Percentiles rank a stretch among this genome's conserved stretches.
Evolutionary conservation across 2,329 filamentous ascomycete species (phyloP).

Genomic region (Aspergillus hortae): DNA sequence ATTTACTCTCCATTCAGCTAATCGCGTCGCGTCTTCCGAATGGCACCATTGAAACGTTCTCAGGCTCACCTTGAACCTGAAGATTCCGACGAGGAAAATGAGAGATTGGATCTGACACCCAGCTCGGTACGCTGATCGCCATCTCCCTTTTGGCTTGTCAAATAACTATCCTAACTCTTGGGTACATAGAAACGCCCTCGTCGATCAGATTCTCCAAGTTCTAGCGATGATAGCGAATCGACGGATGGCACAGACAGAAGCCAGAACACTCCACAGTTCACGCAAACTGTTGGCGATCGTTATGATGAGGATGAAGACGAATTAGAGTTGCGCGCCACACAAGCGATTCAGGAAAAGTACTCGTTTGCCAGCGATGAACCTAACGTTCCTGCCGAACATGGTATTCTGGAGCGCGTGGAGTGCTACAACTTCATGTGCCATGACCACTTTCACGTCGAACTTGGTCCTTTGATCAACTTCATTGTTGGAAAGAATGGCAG

Average conservation of each 20-base stretch:
- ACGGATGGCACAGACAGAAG: constrained; percentile 22
- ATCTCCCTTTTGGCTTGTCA: not conserved
- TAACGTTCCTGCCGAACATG: constrained; percentile 75
- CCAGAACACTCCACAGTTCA: constrained; percentile 10
- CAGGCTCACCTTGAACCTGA: constrained; percentile 29
- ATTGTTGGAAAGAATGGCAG: constrained; percentile 97
- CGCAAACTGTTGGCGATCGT: constrained; percentile 19
- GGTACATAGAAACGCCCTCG: constrained; percentile 40
- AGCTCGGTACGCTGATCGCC: constrained; percentile 24
- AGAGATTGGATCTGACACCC: constrained; percentile 25
- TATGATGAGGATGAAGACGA: constrained; percentile 30
- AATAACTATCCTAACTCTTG: constrained; percentile 20
- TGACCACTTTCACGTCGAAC: constrained; percentile 69
- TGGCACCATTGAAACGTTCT: constrained; percentile 43
- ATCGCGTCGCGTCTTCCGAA: constrained; percentile 17
- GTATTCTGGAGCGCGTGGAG: constrained; percentile 81
- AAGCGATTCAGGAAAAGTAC: constrained; percentile 55
- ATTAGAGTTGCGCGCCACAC: constrained; percentile 60
- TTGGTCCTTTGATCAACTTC: constrained; percentile 97
- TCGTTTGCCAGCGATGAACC: constrained; percentile 51
- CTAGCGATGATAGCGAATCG: constrained; percentile 11
- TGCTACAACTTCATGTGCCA: constrained; percentile 98
- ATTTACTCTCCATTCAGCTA: not conserved
- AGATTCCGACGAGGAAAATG: constrained; percentile 24
- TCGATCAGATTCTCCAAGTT: constrained; percentile 24